Evolutionary conservation across 805 yeast genomes (phyloP).

Genomic region (Yarrowia phangngaensis): DNA sequence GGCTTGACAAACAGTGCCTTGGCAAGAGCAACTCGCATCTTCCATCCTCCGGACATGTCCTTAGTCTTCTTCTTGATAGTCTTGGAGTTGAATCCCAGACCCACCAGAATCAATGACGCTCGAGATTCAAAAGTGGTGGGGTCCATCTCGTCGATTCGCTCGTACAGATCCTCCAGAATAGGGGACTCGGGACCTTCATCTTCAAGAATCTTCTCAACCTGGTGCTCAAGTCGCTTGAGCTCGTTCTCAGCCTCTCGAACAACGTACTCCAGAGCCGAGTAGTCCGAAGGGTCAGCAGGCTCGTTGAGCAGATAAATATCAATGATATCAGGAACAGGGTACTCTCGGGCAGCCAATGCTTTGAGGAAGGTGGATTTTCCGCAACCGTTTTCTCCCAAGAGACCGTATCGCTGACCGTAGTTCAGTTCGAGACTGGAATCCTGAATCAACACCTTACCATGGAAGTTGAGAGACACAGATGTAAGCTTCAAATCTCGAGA

Average conservation of each 20-base stretch:
- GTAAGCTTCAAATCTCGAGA: conserved; percentile 92
- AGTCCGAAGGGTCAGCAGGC: conserved; percentile 94
- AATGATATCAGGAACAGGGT: conserved; percentile 86
- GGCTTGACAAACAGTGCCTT: conserved; percentile 98
- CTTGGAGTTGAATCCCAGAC: conserved; percentile 88
- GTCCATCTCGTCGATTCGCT: conserved; percentile 93
- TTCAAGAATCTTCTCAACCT: conserved; percentile 83
- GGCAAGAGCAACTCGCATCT: conserved; percentile 98
- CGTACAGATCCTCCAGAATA: conserved; percentile 80
- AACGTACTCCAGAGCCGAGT: conserved; percentile 90
- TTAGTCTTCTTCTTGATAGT: conserved; percentile 92
- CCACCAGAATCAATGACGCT: conserved; percentile 91
- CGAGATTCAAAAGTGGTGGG: conserved; percentile 93
- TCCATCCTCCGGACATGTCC: conserved; percentile 99
- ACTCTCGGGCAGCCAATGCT: conserved; percentile 93
- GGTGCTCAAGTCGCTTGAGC: conserved; percentile 83
- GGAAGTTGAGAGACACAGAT: conserved; percentile 88
- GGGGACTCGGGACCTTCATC: conserved; percentile 93
- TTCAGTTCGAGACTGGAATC: conserved; percentile 90
- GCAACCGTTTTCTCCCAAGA: conserved; percentile 97
- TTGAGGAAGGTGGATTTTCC: conserved; percentile 95
- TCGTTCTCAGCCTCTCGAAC: conserved; percentile 94
- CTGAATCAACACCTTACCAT: conserved; percentile 93
- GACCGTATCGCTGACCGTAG: conserved; percentile 96
- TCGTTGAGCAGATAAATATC: conserved; percentile 93